Base-by-base conservation (phyloP, 495 filamentous ascomycete species). In the Ramalina peruviana region DNA sequence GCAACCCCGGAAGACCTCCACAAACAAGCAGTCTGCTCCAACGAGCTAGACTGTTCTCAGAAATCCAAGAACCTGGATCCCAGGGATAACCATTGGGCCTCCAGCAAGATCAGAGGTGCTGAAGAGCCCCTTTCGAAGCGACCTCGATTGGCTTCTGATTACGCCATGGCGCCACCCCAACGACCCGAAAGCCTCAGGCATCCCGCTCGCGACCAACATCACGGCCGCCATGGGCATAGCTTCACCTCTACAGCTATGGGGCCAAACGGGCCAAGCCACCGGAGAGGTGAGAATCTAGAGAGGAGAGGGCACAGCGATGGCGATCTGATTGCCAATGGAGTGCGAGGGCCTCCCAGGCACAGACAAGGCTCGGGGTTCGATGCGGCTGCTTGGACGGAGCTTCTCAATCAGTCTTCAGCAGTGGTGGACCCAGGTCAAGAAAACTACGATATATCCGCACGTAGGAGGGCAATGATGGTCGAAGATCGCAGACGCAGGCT, bases 261-360 rank as follows among this genome's bases (percentile, higher is more conserved):
- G 21, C 21, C 4, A 19, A 25, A 19, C 16, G 15, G 15, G n/a
- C 36, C 26, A 16, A 27, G 45, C 33, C 45, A 48, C 30, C 20
- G 23, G 10, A 47, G 26, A 19, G 15, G 23, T 30, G 21, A 38
- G 25, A 49, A 52, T 38, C 15, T 43, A 13, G 27, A 55, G 17
- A 51, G 56, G 37, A 55, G 58, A 43, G 58, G 56, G 12, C 55
- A 60, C 20, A 60, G 58, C 40, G 58, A 60, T 12, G 55, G 55
- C 13, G 53, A 54, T 40, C 26, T 60, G 15, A 43, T 58, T 11
- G 20, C 40, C 25, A 25, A 39, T 17, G 50, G 48, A n/a, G 19
- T 26, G 7, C 40, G 5, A 13, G 16, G 33, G n/a, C 19, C 27
- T 33, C 13, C 36, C 16, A 50, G 36, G 16, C 13, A 36, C n/a